phyloP scores from a whole-genome alignment of 2,329 filamentous ascomycete species.

The Aureobasidium pullulans region DNA sequence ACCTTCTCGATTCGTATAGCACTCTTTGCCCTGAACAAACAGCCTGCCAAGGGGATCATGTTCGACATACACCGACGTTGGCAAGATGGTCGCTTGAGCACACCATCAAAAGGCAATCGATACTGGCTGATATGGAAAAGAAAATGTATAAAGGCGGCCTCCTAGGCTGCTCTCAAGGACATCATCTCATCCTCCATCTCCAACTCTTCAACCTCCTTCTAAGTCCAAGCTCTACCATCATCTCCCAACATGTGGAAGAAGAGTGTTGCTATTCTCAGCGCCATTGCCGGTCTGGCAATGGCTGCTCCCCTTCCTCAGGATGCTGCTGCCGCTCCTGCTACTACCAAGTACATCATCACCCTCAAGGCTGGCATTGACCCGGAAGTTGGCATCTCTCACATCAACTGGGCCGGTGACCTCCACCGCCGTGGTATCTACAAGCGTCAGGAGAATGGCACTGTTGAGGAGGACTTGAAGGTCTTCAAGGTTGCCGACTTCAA shows the following conservation, averaged over 20 bases:
- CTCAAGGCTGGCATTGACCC: slow-evolving; percentile 13
- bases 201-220: not conserved
- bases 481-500: slow-evolving; percentile 13
- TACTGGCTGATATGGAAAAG: not conserved
- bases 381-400: slow-evolving; percentile 7
- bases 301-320: slow-evolving; percentile 13
- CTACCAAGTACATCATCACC: slow-evolving; percentile 15
- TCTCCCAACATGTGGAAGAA: slow-evolving; percentile 7
- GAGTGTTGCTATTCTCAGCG: slow-evolving; percentile 6
- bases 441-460: slow-evolving; percentile 10
- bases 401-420: slow-evolving; percentile 13
- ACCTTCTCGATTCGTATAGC: slow-evolving; percentile 6
- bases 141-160: not conserved
- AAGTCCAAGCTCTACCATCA: not conserved
- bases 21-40: not conserved
- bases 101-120: not conserved
- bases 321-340: not conserved
- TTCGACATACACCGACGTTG: not conserved
- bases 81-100: not conserved
- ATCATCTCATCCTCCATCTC: not conserved
- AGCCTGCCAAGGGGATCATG: not conserved
- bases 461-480: slow-evolving; percentile 9
- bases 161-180: not conserved
- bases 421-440: slow-evolving; percentile 13
- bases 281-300: slow-evolving; percentile 12